Evolutionary conservation across 371 early-diverging fungal species (phyloP).

Genomic region (Mortierella sp.): DNA sequence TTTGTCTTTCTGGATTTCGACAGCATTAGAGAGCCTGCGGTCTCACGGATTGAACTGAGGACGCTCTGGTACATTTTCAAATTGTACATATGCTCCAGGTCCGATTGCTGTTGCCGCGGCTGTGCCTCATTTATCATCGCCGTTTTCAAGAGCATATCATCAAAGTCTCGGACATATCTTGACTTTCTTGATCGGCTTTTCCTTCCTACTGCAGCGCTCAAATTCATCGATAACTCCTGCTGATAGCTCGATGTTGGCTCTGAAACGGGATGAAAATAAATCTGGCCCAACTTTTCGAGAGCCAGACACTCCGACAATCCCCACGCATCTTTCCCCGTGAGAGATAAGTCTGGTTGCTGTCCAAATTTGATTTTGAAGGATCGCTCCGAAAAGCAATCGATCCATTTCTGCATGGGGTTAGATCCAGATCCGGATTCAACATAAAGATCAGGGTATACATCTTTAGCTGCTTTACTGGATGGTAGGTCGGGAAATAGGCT

Average conservation of each 20-base stretch:
- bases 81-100: constrained; percentile 35
- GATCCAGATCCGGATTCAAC: constrained; percentile 1
- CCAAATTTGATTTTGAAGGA: constrained; percentile 20
- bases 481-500: constrained; percentile 20
- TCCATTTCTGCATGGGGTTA: constrained; percentile 35
- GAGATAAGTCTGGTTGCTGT: constrained; percentile 24
- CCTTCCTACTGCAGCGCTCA: background rate
- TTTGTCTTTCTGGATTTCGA: background rate
- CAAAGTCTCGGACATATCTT: background rate
- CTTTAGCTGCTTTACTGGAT: constrained; percentile 3
- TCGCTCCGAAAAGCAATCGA: constrained; percentile 27
- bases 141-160: background rate
- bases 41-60: constrained; percentile 14
- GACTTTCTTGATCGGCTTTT: constrained; percentile 1
- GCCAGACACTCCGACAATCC: constrained; percentile 41
- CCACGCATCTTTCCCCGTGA: constrained; percentile 17
- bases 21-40: background rate
- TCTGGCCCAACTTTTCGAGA: constrained; percentile 20
- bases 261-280: constrained; percentile 13
- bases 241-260: constrained; percentile 9
- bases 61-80: constrained; percentile 32
- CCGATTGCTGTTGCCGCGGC: background rate
- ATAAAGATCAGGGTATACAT: background rate
- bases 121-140: background rate
- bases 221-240: constrained; percentile 5